Base-by-base conservation (phyloP, 495 filamentous ascomycete species). In the Letharia lupina region DNA sequence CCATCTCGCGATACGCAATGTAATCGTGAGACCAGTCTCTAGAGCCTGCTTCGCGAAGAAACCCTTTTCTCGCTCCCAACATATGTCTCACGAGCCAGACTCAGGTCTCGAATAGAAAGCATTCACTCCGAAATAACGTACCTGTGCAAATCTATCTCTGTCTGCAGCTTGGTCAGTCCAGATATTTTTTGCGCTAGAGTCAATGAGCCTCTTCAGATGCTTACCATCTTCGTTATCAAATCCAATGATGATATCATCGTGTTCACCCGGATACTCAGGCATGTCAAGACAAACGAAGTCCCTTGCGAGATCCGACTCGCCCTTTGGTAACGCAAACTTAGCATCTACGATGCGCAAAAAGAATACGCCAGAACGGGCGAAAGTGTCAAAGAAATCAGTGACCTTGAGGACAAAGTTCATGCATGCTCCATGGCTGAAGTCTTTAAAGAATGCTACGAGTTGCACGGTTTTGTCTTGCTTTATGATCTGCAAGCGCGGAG, bases 391-490 rank as follows among this genome's bases (percentile, higher is more conserved):
- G 2, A 84, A 79, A 70, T 96, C 92, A 10, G 88, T 93, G 12
- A 83, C 82, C 74, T 90, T 91, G 56, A 96, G 79, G 39, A 85
- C 81, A 72, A 96, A 96, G 62, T 89, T 90, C 90, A 96, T 90
- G 73, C 89, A 93, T 42, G 87, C 81, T 11, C 91, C 91, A 69
- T 93, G 89, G 59, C 82, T 82, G 75, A 93, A 96, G 61, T 90
- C 87, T 60, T 87, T 82, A 72, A 96, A 91, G 77, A 94, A 96
- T 39, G 86, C 91, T 11, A 93, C 74, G 23, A 96, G 75, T 70
- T 95, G 90, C 4, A 86, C 75, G 40, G 85, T 81, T 72, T 84
- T 89, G 52, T 89, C 87, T 58, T 87, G 87, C 63, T 84, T 80
- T 33, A 96, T 83, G 47, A 96, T 78, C 74, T 96, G 92, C 33